phyloP scores from a whole-genome alignment of 2,329 filamentous ascomycete species.

The Volutella citrinella region DNA sequence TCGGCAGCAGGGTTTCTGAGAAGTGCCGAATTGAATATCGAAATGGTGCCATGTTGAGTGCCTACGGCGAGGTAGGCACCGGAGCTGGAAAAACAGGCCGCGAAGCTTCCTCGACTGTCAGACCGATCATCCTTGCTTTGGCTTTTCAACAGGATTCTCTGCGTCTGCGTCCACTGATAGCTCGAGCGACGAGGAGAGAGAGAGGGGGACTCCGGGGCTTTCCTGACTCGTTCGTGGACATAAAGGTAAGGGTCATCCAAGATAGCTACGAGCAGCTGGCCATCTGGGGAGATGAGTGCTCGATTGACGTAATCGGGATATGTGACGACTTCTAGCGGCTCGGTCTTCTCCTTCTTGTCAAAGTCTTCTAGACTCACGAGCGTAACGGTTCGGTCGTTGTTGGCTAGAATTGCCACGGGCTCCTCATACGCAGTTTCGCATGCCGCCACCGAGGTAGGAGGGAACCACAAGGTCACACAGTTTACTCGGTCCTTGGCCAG shows the following conservation, averaged over 20 bases:
- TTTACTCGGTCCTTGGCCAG: constrained; percentile 62
- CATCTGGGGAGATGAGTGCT: constrained; percentile 89
- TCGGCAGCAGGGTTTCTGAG: constrained; percentile 46
- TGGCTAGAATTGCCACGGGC: constrained; percentile 71
- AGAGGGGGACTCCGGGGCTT: constrained; percentile 27
- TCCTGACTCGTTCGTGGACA: constrained; percentile 62
- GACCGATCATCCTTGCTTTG: constrained; percentile 53
- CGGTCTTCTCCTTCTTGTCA: constrained; percentile 37
- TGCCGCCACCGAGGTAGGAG: constrained; percentile 32
- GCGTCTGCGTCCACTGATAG: constrained; percentile 50
- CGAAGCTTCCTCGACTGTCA: constrained; percentile 67
- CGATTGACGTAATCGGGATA: constrained; percentile 90
- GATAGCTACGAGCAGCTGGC: constrained; percentile 74
- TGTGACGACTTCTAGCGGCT: constrained; percentile 66
- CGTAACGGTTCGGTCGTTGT: constrained; percentile 88
- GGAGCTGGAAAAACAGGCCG: constrained; percentile 71
- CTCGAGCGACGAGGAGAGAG: constrained; percentile 19
- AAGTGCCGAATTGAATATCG: constrained; percentile 61
- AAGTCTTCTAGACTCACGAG: constrained; percentile 74
- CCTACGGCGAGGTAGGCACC: constrained; percentile 71
- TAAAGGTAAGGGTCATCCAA: constrained; percentile 86
- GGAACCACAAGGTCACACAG: constrained; percentile 64
- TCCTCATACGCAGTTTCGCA: constrained; percentile 41
- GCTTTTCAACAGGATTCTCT: constrained; percentile 55
- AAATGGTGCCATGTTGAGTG: constrained; percentile 78